Evolutionary conservation across 495 filamentous ascomycete genomes (phyloP).

Genomic region (Lasiosphaeriaceae sp.): DNA sequence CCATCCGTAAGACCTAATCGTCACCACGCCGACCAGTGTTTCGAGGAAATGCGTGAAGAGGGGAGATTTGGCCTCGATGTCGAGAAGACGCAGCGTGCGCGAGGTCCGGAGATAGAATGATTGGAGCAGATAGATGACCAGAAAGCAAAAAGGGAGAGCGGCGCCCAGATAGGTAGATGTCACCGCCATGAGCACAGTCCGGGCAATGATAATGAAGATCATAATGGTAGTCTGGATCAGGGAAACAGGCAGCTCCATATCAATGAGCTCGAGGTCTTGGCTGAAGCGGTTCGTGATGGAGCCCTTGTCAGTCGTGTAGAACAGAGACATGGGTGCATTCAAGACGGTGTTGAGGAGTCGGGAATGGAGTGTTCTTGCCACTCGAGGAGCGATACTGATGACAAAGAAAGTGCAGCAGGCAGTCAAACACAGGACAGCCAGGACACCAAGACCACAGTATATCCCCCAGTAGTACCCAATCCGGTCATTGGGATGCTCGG

Average conservation of each 20-base stretch:
- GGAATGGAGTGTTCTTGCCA: too few relatives aligned
- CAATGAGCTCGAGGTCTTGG: slow-evolving; percentile 19
- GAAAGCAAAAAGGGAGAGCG: slow-evolving; percentile 21
- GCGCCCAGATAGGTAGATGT: slow-evolving; percentile 19
- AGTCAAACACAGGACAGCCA: too few relatives aligned
- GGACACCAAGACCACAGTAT: too few relatives aligned
- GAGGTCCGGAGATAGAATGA: slow-evolving; percentile 52
- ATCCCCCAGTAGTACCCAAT: too few relatives aligned
- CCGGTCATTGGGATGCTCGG: too few relatives aligned
- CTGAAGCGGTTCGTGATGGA: slow-evolving; percentile 11
- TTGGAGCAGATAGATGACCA: slow-evolving; percentile 42
- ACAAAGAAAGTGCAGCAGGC: too few relatives aligned
- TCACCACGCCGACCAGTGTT: slow-evolving; percentile 36
- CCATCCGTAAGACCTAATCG: slow-evolving; percentile 46
- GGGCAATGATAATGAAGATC: slow-evolving; percentile 6
- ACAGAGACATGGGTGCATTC: not conserved
- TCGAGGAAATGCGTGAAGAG: slow-evolving; percentile 38
- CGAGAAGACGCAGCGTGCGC: slow-evolving; percentile 52
- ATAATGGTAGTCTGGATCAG: not conserved
- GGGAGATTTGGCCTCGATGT: slow-evolving; percentile 36
- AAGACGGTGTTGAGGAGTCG: not conserved
- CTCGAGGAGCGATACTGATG: too few relatives aligned
- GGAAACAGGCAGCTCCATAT: slow-evolving; percentile 2
- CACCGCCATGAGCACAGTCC: slow-evolving; percentile 23
- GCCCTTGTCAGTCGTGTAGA: not conserved